phyloP scores from a whole-genome alignment of 768 basidiomycete species.

The Xerocomellus intermedius region DNA sequence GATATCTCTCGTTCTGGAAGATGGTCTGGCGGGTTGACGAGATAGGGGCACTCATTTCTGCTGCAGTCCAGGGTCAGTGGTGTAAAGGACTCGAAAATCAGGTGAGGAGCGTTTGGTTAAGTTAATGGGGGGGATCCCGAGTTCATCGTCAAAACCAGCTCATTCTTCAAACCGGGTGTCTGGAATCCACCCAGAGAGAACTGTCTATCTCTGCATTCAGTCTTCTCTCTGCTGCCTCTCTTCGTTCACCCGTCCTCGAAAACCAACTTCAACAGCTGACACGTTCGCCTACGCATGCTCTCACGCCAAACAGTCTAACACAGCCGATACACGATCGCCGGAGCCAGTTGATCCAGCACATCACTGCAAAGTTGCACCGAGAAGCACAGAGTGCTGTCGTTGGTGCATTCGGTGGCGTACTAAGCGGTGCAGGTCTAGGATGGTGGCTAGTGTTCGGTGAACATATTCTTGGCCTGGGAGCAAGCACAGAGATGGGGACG shows the following conservation, averaged over 20 bases:
- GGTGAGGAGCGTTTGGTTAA: slow-evolving; percentile 30
- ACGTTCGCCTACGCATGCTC: slow-evolving; percentile 42
- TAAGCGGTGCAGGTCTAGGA: slow-evolving; percentile 49
- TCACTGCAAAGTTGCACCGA: slow-evolving; percentile 60
- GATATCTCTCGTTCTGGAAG: slow-evolving; percentile 39
- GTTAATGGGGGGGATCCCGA: neutral
- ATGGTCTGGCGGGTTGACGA: slow-evolving; percentile 42
- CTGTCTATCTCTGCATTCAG: slow-evolving; percentile 41
- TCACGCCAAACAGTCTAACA: slow-evolving; percentile 48
- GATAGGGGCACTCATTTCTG: slow-evolving; percentile 33
- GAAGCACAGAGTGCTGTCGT: slow-evolving; percentile 59
- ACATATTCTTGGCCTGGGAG: slow-evolving; percentile 35
- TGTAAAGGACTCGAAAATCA: slow-evolving; percentile 50
- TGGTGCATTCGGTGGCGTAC: slow-evolving; percentile 46
- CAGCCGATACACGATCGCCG: slow-evolving; percentile 51
- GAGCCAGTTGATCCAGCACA: slow-evolving; percentile 50
- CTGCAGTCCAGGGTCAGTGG: slow-evolving; percentile 36
- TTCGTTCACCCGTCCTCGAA: slow-evolving; percentile 54
- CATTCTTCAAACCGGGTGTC: slow-evolving; percentile 60
- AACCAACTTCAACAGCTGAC: slow-evolving; percentile 58
- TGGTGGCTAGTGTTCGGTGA: slow-evolving; percentile 52
- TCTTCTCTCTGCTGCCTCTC: slow-evolving; percentile 37
- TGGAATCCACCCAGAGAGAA: slow-evolving; percentile 46
- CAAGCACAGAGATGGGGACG: slow-evolving; percentile 51
- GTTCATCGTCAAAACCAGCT: slow-evolving; percentile 41